Evolutionary conservation across 345 rosid genomes (phyloP).

Genomic region (Gossypioides kirkii): DNA sequence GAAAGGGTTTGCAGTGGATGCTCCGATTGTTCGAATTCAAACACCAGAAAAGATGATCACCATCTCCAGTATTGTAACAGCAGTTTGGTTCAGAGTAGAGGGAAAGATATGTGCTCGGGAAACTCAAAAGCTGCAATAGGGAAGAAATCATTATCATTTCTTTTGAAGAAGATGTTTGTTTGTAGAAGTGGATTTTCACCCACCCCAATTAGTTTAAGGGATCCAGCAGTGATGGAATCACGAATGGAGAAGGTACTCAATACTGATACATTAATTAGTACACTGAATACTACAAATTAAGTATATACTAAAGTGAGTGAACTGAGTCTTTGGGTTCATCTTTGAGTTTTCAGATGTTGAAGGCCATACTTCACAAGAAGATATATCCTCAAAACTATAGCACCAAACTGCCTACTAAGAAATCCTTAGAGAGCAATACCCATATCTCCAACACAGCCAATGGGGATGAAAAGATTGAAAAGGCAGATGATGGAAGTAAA

Average conservation of each 20-base stretch:
- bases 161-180: constrained; percentile 60
- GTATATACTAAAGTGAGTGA: background rate
- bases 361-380: constrained; percentile 65
- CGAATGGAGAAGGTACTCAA: constrained; percentile 58
- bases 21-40: constrained; percentile 7
- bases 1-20: background rate
- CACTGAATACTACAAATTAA: background rate
- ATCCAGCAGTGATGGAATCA: constrained; percentile 48
- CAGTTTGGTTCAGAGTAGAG: constrained; percentile 13
- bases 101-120: constrained; percentile 26
- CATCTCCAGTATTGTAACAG: background rate
- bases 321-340: background rate
- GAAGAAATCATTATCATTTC: constrained; percentile 52
- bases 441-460: constrained; percentile 16
- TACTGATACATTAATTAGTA: background rate
- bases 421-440: constrained; percentile 32
- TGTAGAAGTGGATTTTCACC: constrained; percentile 57
- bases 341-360: constrained; percentile 40
- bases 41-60: constrained; percentile 8
- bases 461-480: constrained; percentile 31
- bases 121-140: constrained; percentile 24
- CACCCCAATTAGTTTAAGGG: constrained; percentile 38
- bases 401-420: constrained; percentile 30
- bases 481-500: constrained; percentile 41
- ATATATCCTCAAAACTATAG: constrained; percentile 51